phyloP scores from a whole-genome alignment of 2,329 filamentous ascomycete species.

The Stachybotrys chartarum region DNA sequence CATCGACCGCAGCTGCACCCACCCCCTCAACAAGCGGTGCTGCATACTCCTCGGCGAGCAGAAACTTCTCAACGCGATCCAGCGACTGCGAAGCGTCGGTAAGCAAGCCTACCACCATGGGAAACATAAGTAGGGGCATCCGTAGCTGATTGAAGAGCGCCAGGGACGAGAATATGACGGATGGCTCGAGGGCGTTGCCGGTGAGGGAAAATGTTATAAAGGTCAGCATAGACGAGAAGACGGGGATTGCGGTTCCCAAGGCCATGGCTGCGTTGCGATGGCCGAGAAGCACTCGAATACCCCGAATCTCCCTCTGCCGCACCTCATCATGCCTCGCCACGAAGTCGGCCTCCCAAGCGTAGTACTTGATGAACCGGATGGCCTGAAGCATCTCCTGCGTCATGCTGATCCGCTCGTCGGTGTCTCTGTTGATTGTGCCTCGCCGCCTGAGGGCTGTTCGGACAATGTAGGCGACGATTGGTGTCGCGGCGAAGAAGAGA shows the following conservation, averaged over 20 bases:
- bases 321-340: constrained; percentile 50
- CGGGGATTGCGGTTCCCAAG: background rate
- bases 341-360: constrained; percentile 62
- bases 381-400: constrained; percentile 55
- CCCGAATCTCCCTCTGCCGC: constrained; percentile 53
- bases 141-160: constrained; percentile 38
- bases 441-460: background rate
- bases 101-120: constrained; percentile 1
- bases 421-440: constrained; percentile 1
- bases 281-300: background rate
- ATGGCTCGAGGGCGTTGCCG: background rate
- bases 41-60: background rate
- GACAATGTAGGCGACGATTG: constrained; percentile 1
- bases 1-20: background rate
- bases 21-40: background rate
- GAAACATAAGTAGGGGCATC: constrained; percentile 43
- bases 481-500: constrained; percentile 1
- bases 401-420: constrained; percentile 1
- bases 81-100: background rate
- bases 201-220: background rate
- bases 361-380: constrained; percentile 70
- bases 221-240: background rate
- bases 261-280: background rate
- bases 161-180: background rate
- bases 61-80: background rate